phyloP scores from a whole-genome alignment of 768 basidiomycete genomes.

The Calocybe indica region DNA sequence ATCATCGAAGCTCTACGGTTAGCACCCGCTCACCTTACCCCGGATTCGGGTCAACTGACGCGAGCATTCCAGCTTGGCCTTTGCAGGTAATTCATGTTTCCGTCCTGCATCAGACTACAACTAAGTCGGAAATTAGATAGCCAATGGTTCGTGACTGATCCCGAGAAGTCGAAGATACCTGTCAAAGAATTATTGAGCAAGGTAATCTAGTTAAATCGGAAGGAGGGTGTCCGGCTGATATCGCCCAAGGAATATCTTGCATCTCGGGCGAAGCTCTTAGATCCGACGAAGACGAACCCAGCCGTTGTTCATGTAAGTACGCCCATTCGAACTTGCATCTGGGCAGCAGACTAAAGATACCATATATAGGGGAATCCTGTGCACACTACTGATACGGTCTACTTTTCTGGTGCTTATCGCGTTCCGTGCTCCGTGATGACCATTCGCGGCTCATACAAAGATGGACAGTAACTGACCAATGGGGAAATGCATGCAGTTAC shows the following conservation, averaged over 20 bases:
- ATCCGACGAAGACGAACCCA: constrained; percentile 60
- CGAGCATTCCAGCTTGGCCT: constrained; percentile 44
- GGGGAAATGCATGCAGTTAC: constrained; percentile 86
- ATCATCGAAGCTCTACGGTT: constrained; percentile 83
- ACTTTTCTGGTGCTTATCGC: constrained; percentile 65
- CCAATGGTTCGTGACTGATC: constrained; percentile 90
- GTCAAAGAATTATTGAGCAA: constrained; percentile 82
- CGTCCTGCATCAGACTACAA: not conserved
- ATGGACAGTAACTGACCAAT: constrained; percentile 67
- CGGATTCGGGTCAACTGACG: not conserved
- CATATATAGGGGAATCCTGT: constrained; percentile 65
- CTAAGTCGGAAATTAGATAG: constrained; percentile 45
- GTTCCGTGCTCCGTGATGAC: not conserved
- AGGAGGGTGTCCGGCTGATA: not conserved
- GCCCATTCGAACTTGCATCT: not conserved
- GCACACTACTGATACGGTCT: constrained; percentile 89
- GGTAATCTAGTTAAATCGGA: constrained; percentile 29
- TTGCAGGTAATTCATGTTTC: constrained; percentile 51
- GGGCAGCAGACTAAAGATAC: constrained; percentile 3
- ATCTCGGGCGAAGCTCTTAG: constrained; percentile 73
- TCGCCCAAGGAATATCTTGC: constrained; percentile 70
- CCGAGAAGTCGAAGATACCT: constrained; percentile 70
- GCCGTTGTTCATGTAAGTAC: constrained; percentile 57
- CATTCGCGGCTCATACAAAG: not conserved
- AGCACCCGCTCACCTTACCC: constrained; percentile 12